Percentiles rank a stretch among this genome's conserved stretches.
These are phyloP conservation scores for Colletotrichum godetiae DNA, from an alignment of 2,329 filamentous ascomycete species.

Conservation along the genomic window DNA sequence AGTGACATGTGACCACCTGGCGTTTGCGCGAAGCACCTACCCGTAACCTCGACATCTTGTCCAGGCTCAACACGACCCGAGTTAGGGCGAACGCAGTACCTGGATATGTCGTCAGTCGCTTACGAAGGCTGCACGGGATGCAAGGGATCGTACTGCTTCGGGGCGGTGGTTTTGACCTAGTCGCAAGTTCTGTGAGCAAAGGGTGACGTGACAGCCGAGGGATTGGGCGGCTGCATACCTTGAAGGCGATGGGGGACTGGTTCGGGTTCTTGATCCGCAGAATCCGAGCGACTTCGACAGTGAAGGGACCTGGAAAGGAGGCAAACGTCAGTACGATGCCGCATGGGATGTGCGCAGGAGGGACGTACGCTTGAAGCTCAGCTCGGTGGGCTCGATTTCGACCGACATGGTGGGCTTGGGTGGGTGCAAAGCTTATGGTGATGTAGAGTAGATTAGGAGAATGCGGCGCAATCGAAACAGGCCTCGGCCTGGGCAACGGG, in stretches of 20 bases:
- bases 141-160: slow-evolving; percentile 84
- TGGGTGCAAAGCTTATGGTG: slow-evolving; percentile 17
- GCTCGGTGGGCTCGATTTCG: slow-evolving; percentile 90
- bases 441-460: slow-evolving; percentile 30
- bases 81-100: slow-evolving; percentile 98
- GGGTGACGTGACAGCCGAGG: slow-evolving; percentile 9
- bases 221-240: slow-evolving; percentile 59
- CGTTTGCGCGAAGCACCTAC: slow-evolving; percentile 60
- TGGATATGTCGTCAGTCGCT: slow-evolving; percentile 52
- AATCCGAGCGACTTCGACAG: slow-evolving; percentile 72
- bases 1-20: slow-evolving; percentile 39
- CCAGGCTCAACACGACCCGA: slow-evolving; percentile 95
- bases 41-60: slow-evolving; percentile 90
- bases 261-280: slow-evolving; percentile 75
- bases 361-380: slow-evolving; percentile 91
- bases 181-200: slow-evolving; percentile 24
- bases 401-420: slow-evolving; percentile 80
- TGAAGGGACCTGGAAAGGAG: slow-evolving; percentile 69
- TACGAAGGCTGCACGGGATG: slow-evolving; percentile 36
- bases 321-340: slow-evolving; percentile 24
- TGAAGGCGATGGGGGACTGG: slow-evolving; percentile 73
- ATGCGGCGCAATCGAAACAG: slow-evolving; percentile 26
- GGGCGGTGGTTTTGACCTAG: slow-evolving; percentile 98
- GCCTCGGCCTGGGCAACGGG: slow-evolving; percentile 4
- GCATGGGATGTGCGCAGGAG: slow-evolving; percentile 18